A percentile compares a stretch with the other conserved stretches of the same genome.
phyloP scores from a whole-genome alignment of 352 stramenopile genomes.

The Phytopythium litorale region DNA sequence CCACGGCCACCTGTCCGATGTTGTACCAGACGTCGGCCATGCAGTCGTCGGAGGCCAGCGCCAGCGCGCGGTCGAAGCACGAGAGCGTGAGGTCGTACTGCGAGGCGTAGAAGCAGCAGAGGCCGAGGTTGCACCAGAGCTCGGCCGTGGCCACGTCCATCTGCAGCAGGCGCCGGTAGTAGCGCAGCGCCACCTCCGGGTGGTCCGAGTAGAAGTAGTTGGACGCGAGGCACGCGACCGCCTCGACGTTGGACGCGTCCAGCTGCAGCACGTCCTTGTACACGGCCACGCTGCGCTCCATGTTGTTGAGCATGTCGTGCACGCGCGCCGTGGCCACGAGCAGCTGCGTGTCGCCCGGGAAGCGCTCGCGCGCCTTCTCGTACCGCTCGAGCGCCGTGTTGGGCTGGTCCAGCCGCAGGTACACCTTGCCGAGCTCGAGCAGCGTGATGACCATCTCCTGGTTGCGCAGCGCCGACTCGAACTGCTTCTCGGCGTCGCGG shows the following conservation, averaged over 20 bases:
- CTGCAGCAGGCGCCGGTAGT: conserved; percentile 92
- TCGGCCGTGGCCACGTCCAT: conserved; percentile 91
- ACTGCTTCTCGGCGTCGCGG: conserved; percentile 92
- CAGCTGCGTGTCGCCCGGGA: conserved; percentile 78
- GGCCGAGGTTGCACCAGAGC: conserved; percentile 93
- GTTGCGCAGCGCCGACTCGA: conserved; percentile 84
- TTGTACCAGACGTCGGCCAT: conserved; percentile 96
- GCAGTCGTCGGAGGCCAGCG: conserved; percentile 84
- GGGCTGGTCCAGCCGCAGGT: conserved; percentile 91
- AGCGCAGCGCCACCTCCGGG: conserved; percentile 89
- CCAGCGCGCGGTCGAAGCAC: conserved; percentile 90
- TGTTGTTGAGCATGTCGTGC: conserved; percentile 92
- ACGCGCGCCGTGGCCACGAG: conserved; percentile 85
- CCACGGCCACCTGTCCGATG: conserved; percentile 90
- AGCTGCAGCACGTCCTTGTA: conserved; percentile 90
- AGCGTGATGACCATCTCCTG: conserved; percentile 90
- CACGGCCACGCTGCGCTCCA: conserved; percentile 61
- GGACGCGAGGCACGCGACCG: conserved; percentile 89
- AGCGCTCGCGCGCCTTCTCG: conserved; percentile 54
- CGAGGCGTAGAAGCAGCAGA: conserved; percentile 93
- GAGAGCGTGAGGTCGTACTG: conserved; percentile 94
- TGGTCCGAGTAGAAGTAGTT: conserved; percentile 94
- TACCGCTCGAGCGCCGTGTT: conserved; percentile 91
- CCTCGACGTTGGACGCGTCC: conserved; percentile 89
- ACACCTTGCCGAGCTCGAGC: conserved; percentile 94